Evolutionary conservation across 495 filamentous ascomycete genomes (phyloP), one percentile per base, ranked within the genome.

Genomic region (Entonaema liquescens): DNA sequence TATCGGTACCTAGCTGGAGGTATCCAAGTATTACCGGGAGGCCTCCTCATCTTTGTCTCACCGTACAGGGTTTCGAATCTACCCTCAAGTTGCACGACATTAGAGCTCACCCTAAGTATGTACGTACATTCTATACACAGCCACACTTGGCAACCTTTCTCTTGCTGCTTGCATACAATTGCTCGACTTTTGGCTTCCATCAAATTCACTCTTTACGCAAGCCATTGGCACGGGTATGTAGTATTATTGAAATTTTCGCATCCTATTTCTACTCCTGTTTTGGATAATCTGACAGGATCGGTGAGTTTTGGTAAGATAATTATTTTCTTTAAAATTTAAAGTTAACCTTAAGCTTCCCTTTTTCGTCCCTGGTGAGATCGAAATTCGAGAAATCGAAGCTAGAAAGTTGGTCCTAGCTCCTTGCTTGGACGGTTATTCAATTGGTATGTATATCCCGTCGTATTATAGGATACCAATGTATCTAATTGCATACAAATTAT

Each of bases 271-370:
- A 21, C 13, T 63, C 49, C 35, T 44, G 26, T 35, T 59, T 63
- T 59, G 58, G 65, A 63, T 60, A 29, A 40, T 40, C 56, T 63
- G 36, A 12, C 11, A 59, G 9, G 26, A 62, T 31, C 13, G 50
- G 17, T 19, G 40, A 8, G 42, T 1, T 3, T 40, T 19, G 1
- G 23, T 44, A n/a, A n/a, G n/a, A n/a, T 44, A 2, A 42, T n/a
- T 33, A 26, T 60, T 44, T 19, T 15, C 3, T 52, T 28, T n/a
- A n/a, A n/a, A n/a, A n/a, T n/a, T n/a, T n/a, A n/a, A 23, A 23
- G 42, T 47, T 47, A 23, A 47, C 9, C 42, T 23, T 47, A 23
- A 31, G 31, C 31, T 33, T 33, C 42, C 42, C 12, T 11, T 8
- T 44, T 44, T 44, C 40, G 40, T 44, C 7, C 40, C 17, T 47